phyloP scores from a whole-genome alignment of 2,329 filamentous ascomycete genomes.

The Orbilia oligospora region DNA sequence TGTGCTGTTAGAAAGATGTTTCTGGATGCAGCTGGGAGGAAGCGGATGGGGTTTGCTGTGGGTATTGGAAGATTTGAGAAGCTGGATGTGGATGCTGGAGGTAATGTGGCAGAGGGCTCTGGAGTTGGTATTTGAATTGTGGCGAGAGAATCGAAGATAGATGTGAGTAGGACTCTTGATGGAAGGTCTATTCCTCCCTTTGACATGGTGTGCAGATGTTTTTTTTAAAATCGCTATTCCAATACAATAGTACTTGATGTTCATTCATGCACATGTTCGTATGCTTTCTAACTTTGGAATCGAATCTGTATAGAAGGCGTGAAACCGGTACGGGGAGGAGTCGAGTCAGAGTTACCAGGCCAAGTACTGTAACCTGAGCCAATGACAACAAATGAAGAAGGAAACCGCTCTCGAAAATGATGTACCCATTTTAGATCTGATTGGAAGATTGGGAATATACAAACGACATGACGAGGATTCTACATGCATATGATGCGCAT shows the following conservation, averaged over 20 bases:
- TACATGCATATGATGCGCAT: neutral
- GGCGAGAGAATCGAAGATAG: constrained; percentile 49
- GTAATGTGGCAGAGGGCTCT: neutral
- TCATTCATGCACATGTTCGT: neutral
- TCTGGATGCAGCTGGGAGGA: constrained; percentile 65
- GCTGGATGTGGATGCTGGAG: constrained; percentile 21
- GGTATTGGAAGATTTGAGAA: neutral
- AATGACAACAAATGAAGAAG: neutral
- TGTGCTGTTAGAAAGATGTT: constrained; percentile 67
- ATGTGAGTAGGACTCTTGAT: constrained; percentile 32
- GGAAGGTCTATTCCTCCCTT: constrained; percentile 37
- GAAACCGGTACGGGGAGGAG: too few relatives aligned
- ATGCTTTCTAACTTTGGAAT: neutral
- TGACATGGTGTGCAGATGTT: neutral
- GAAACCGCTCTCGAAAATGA: neutral
- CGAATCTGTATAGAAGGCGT: neutral
- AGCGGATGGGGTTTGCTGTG: constrained; percentile 43
- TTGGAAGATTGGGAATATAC: too few relatives aligned
- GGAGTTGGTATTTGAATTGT: constrained; percentile 26
- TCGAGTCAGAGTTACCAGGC: neutral
- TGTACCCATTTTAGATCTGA: neutral
- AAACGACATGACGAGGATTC: neutral
- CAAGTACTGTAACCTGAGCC: too few relatives aligned
- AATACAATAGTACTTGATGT: neutral
- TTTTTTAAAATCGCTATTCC: neutral